Evolutionary conservation across 768 basidiomycete genomes (phyloP).

Genomic region (Myochromella boudieri): DNA sequence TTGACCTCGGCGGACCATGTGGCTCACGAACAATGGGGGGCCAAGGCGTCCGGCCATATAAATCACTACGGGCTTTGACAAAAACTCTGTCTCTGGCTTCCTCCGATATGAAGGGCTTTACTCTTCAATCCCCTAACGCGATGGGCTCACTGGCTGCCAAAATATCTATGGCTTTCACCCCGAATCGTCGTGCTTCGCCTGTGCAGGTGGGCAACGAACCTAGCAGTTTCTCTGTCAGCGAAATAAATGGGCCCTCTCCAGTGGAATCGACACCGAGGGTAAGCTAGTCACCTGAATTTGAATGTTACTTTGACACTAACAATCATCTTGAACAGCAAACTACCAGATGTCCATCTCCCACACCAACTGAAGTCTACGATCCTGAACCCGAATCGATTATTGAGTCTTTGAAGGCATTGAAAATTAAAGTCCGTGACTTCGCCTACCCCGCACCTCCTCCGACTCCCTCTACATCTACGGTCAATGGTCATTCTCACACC

Average conservation of each 20-base stretch:
- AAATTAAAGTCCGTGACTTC: slow-evolving; percentile 43
- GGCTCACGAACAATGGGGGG: slow-evolving; percentile 19
- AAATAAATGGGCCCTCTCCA: slow-evolving; percentile 2
- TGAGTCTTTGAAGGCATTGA: slow-evolving; percentile 21
- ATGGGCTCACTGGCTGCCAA: slow-evolving; percentile 15
- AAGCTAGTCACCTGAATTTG: not conserved
- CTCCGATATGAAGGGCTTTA: slow-evolving; percentile 16
- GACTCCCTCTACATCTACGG: slow-evolving; percentile 5
- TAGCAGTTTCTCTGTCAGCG: not conserved
- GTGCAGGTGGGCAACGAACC: too few relatives aligned
- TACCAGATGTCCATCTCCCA: slow-evolving; percentile 28
- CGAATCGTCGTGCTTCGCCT: slow-evolving; percentile 11
- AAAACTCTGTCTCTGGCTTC: slow-evolving; percentile 5
- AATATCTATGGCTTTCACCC: slow-evolving; percentile 13
- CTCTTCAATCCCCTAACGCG: slow-evolving; percentile 13
- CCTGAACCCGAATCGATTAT: slow-evolving; percentile 34
- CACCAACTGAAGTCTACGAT: slow-evolving; percentile 37
- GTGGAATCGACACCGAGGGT: not conserved
- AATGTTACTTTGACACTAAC: not conserved
- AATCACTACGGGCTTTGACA: slow-evolving; percentile 2
- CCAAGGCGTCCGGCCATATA: slow-evolving; percentile 13
- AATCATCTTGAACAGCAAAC: not conserved
- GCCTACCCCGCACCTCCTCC: slow-evolving; percentile 24
- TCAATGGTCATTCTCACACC: slow-evolving; percentile 4
- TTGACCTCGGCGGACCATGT: slow-evolving; percentile 17